These are phyloP conservation scores for Penicillium sp. DNA, from an alignment of 2,329 filamentous ascomycete species.

Conservation along the genomic window DNA sequence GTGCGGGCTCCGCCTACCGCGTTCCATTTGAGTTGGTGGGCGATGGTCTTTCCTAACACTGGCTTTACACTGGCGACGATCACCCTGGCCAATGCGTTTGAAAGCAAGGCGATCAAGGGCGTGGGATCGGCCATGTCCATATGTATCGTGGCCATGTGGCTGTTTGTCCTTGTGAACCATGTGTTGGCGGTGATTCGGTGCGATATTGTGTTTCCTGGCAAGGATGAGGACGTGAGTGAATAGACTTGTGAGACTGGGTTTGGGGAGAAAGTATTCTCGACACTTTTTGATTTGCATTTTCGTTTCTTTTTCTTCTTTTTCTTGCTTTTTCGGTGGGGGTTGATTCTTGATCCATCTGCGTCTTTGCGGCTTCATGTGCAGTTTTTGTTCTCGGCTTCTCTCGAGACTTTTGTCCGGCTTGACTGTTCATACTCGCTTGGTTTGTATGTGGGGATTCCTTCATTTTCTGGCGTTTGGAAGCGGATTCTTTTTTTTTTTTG, in stretches of 20 bases:
- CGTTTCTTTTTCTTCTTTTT: too few relatives aligned
- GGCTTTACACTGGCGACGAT: conserved; percentile 58
- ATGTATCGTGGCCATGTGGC: conserved; percentile 50
- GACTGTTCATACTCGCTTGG: too few relatives aligned
- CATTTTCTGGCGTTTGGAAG: too few relatives aligned
- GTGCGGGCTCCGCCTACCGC: conserved; percentile 37
- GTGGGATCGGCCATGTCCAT: conserved; percentile 53
- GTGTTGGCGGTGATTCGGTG: conserved; percentile 46
- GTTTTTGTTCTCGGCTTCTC: too few relatives aligned
- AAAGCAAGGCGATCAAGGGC: conserved; percentile 49
- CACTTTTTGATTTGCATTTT: neutral
- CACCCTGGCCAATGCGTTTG: conserved; percentile 49
- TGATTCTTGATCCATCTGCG: too few relatives aligned
- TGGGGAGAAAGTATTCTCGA: too few relatives aligned
- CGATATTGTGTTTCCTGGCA: conserved; percentile 55
- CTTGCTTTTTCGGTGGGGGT: too few relatives aligned
- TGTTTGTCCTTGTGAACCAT: conserved; percentile 48
- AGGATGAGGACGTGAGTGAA: conserved; percentile 50
- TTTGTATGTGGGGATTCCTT: too few relatives aligned
- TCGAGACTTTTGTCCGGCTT: too few relatives aligned
- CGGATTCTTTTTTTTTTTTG: too few relatives aligned
- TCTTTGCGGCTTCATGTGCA: too few relatives aligned
- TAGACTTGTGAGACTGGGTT: conserved; percentile 7
- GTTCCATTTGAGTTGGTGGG: conserved; percentile 55
- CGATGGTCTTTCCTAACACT: conserved; percentile 61